Percentiles rank a stretch among this genome's conserved stretches.
These are phyloP conservation scores for Salix viminalis DNA, from an alignment of 345 rosid species.

Conservation along the genomic window DNA sequence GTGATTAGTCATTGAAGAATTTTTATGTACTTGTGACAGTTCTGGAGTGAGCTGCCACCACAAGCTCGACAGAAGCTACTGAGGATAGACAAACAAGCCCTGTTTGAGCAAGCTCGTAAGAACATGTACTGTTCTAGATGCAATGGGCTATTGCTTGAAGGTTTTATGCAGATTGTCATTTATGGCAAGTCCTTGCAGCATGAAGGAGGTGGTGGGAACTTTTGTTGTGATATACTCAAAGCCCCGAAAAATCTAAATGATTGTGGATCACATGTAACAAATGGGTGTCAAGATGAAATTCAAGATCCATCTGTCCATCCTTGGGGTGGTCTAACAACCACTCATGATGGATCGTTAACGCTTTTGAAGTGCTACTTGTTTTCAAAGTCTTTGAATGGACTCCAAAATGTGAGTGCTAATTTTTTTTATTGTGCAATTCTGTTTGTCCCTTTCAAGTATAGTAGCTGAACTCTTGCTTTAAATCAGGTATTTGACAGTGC, in stretches of 20 bases:
- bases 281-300: slow-evolving; percentile 49
- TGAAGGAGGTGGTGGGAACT: slow-evolving; percentile 44
- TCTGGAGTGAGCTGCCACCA: slow-evolving; percentile 69
- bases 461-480: slow-evolving; percentile 37
- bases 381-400: slow-evolving; percentile 61
- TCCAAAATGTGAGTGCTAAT: slow-evolving; percentile 64
- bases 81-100: slow-evolving; percentile 74
- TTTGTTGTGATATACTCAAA: slow-evolving; percentile 33
- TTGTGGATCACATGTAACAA: slow-evolving; percentile 31
- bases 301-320: slow-evolving; percentile 80
- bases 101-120: slow-evolving; percentile 94
- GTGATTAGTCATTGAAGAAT: slow-evolving; percentile 10
- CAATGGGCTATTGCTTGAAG: slow-evolving; percentile 83
- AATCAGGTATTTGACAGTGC: slow-evolving; percentile 92
- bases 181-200: slow-evolving; percentile 69
- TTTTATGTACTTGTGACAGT: slow-evolving; percentile 40
- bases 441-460: slow-evolving; percentile 6
- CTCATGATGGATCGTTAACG: slow-evolving; percentile 73
- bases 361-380: slow-evolving; percentile 73
- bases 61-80: slow-evolving; percentile 69
- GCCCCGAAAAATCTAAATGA: slow-evolving; percentile 37
- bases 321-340: slow-evolving; percentile 90
- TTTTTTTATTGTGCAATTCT: background rate
- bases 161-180: slow-evolving; percentile 74
- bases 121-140: slow-evolving; percentile 96